A percentile compares a stretch with the other conserved stretches of the same genome.
Conservation (phyloP, 306 rosid species). For the Pachyrhizus erosus region DNA sequence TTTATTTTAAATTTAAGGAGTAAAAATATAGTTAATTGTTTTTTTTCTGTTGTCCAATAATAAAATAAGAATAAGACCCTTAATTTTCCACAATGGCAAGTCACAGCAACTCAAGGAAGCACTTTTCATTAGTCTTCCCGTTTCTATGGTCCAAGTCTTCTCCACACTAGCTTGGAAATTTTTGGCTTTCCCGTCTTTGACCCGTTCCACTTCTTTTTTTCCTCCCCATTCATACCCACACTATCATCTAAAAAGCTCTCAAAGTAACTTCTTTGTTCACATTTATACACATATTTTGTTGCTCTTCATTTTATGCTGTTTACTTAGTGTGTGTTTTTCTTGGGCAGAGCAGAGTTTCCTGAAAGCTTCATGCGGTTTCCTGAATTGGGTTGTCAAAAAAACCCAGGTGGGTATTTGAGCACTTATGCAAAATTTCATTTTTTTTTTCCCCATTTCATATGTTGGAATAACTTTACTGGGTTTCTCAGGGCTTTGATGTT, state of each 20-base stretch:
- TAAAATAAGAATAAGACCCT: not conserved
- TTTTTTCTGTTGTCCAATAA: not conserved
- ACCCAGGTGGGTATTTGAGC: constrained; percentile 38
- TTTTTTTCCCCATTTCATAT: not conserved
- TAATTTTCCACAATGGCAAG: constrained; percentile 3
- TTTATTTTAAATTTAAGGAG: no score
- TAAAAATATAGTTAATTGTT: no score
- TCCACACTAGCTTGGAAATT: constrained; percentile 37
- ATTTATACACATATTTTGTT: not conserved
- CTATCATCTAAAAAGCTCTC: not conserved
- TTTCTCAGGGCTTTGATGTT: constrained; percentile 35
- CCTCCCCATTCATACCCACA: constrained; percentile 9
- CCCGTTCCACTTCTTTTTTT: constrained; percentile 37
- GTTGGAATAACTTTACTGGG: constrained; percentile 13
- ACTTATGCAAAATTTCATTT: constrained; percentile 2
- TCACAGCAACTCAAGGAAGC: constrained; percentile 22
- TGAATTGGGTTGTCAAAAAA: constrained; percentile 18
- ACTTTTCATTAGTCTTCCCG: constrained; percentile 37
- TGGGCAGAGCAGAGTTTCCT: constrained; percentile 9
- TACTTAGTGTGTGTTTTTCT: not conserved
- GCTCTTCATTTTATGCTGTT: not conserved
- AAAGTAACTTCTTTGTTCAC: constrained; percentile 1
- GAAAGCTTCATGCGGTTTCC: constrained; percentile 14
- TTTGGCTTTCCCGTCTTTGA: constrained; percentile 49
- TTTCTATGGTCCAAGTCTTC: constrained; percentile 44